Conservation (phyloP, 345 rosid species). For the Eucalyptus sideroxylon region DNA sequence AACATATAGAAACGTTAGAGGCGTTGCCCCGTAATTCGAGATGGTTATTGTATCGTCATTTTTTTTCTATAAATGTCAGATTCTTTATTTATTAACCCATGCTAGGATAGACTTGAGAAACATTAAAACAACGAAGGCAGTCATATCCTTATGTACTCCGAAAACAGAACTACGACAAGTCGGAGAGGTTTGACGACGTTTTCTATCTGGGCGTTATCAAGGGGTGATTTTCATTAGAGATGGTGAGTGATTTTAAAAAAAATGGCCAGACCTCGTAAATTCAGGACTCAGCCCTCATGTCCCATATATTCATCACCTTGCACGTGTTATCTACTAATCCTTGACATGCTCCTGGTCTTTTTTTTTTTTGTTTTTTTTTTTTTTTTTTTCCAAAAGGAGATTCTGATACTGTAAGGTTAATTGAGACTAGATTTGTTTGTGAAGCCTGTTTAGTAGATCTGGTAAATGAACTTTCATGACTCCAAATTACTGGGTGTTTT, state of each 20-base stretch:
- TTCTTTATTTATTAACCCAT: not conserved
- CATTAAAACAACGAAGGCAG: not conserved
- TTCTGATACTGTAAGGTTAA: not conserved
- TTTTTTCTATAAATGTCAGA: not conserved
- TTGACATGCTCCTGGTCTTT: not conserved
- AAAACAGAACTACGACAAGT: not conserved
- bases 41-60: not conserved
- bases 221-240: not conserved
- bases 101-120: not conserved
- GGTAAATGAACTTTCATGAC: not conserved
- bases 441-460: not conserved
- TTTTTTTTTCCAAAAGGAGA: not conserved
- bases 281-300: not conserved
- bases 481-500: not conserved
- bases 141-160: not conserved
- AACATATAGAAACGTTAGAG: not conserved
- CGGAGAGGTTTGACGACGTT: not conserved
- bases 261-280: not conserved
- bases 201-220: not conserved
- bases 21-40: not conserved
- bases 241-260: not conserved
- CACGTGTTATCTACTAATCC: not conserved
- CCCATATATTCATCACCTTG: not conserved
- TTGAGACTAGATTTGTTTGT: not conserved
- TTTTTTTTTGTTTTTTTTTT: not conserved